These are phyloP conservation scores for Fusarium redolens DNA, from an alignment of 2,329 filamentous ascomycete genomes.

Conservation along the genomic window DNA sequence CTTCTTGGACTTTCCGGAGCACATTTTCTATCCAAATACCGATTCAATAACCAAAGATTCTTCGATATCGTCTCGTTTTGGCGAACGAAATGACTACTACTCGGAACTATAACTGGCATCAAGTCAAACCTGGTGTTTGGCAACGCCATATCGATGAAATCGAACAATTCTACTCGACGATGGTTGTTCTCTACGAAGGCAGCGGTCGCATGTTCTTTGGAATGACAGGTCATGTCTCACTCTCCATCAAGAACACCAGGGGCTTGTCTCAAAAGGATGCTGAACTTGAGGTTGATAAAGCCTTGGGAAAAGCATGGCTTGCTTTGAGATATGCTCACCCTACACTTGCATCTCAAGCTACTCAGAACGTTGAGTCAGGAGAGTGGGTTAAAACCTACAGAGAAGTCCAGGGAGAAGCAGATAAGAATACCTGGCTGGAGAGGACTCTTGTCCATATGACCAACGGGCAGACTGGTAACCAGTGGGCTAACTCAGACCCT, in stretches of 20 bases:
- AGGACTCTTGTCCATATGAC: conserved; percentile 46
- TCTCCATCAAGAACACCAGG: conserved; percentile 25
- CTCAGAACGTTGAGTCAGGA: conserved; percentile 21
- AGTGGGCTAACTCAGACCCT: conserved; percentile 52
- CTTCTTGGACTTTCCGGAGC: too few species aligned
- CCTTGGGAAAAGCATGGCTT: conserved; percentile 50
- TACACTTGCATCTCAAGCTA: conserved; percentile 47
- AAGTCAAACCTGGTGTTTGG: conserved; percentile 46
- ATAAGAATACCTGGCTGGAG: conserved; percentile 44
- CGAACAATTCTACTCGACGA: conserved; percentile 54
- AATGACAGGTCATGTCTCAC: conserved; percentile 54
- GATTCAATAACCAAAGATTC: accelerated
- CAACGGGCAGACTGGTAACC: conserved; percentile 39
- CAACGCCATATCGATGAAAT: conserved; percentile 54
- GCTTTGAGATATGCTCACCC: conserved; percentile 49
- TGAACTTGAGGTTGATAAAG: conserved; percentile 41
- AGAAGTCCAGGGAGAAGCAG: neutral
- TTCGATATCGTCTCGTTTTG: accelerated
- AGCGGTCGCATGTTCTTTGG: conserved; percentile 55
- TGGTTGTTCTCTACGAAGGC: conserved; percentile 50
- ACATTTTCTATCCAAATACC: accelerated
- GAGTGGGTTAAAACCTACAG: conserved; percentile 47
- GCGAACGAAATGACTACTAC: neutral
- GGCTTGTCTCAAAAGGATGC: neutral
- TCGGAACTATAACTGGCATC: conserved; percentile 37